Base-by-base conservation (phyloP, 75 land plant species). In the Azolla pinnata region DNA sequence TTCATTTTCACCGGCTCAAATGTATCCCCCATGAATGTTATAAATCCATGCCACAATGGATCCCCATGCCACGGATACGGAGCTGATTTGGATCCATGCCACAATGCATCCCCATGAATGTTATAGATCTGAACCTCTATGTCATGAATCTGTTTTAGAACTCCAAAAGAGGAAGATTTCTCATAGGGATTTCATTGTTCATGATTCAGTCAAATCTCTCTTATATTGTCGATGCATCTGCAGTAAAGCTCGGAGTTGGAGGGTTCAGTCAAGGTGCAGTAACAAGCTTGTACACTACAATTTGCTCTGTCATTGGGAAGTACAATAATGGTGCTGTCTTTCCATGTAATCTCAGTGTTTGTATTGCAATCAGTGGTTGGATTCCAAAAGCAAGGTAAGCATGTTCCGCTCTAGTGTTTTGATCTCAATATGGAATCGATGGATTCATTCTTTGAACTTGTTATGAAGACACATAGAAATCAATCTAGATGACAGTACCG, bases 241-340 rank as follows among this genome's bases (percentile, higher is more conserved):
- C 76, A 79, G 89, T 91, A 49, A 88, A 85, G 65, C 80, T 87
- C 45, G 97, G 86, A 23, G 69, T 91, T 59, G 97, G 97, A 42
- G 97, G 97, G 21, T 91, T 91, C 70, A 88, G 97, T 30, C 85
- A 84, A 84, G 97, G 97, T 61, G 92, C 85, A 58, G 83, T 95
- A 33, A 75, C 81, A 35, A 78, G 88, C 1, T 75, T 91, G 35
- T 88, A 91, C 61, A 79, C 88, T 33, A 82, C 86, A 29, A 75
- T 82, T 45, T 82, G 81, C 69, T 84, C 57, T 61, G 82, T 71
- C 34, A 52, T 74, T 57, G 95, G 97, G 16, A 82, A 64, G 55
- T 85, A 76, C 66, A 74, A 83, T 35, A 80, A 79, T 65, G 81
- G 84, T 9, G 75, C 55, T 34, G 75, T 72, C n/a, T 91, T 88